phyloP scores from a whole-genome alignment of 2,329 filamentous ascomycete genomes.

The Salinomyces thailandicus region DNA sequence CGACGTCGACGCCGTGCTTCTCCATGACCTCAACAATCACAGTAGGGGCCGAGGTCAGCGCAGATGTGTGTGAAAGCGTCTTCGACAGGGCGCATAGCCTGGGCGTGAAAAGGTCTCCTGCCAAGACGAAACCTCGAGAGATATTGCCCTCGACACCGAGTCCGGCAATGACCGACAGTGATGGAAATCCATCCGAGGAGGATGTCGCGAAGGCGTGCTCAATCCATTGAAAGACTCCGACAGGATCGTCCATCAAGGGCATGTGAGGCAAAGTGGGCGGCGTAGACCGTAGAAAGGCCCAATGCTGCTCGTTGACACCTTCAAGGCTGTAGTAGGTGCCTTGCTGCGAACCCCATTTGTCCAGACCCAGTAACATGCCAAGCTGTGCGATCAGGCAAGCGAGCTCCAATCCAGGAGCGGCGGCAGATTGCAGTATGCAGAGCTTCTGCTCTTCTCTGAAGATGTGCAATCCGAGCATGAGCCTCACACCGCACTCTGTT shows the following conservation, averaged over 20 bases:
- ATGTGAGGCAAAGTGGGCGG: conserved; percentile 5
- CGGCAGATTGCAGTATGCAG: conserved; percentile 30
- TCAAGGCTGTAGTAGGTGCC: conserved; percentile 52
- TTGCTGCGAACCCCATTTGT: conserved; percentile 45
- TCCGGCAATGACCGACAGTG: conserved; percentile 15
- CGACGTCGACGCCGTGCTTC: conserved; percentile 54
- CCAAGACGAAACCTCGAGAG: conserved; percentile 4
- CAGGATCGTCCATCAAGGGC: conserved; percentile 16
- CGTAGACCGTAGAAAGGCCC: neutral
- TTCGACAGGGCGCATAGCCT: conserved; percentile 15
- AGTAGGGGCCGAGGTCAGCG: conserved; percentile 11
- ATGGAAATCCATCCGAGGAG: conserved; percentile 13
- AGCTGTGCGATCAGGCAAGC: conserved; percentile 72
- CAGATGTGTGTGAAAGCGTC: conserved; percentile 15
- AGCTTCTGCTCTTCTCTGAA: conserved; percentile 86
- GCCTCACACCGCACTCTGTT: conserved; percentile 10
- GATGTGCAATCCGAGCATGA: conserved; percentile 64
- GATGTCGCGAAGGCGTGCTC: conserved; percentile 16
- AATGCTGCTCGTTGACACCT: neutral
- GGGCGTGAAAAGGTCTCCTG: conserved; percentile 13
- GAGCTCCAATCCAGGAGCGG: conserved; percentile 30
- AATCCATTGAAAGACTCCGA: conserved; percentile 23
- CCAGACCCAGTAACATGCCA: conserved; percentile 69
- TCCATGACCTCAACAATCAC: conserved; percentile 50
- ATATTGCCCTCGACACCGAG: conserved; percentile 6